Base-by-base conservation (phyloP, 805 yeast genomes). In the Starmera amethionina region DNA sequence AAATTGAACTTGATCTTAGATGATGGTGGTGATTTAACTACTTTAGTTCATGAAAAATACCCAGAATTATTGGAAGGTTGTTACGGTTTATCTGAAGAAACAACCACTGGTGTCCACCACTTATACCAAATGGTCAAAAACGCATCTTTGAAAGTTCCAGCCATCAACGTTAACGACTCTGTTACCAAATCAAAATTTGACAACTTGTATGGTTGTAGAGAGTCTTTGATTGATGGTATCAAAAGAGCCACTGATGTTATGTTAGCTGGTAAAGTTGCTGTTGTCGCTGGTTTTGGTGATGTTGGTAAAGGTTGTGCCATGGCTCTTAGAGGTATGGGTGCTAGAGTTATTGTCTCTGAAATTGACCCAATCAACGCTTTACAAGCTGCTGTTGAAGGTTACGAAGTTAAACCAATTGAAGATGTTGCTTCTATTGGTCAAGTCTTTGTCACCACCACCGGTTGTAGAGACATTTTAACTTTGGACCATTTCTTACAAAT, bases 261-360 rank as follows among this genome's bases (percentile, higher is more conserved):
- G 97, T 82, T 90, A 63, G 97, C 97, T 55, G 98, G 98, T 75
- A 90, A 90, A 77, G 93, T 86, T 63, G 95, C 97, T 47, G 94
- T 90, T 58, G 97, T 90, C 59, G 97, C 96, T 48, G 98, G 98
- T 72, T 90, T 81, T 76, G 98, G 98, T 79, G 98, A 90, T 66
- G 98, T 90, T 63, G 98, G 98, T 75, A 90, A 90, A 76, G 98
- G 98, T 69, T 90, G 98, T 79, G 97, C 96, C 67, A 83, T 88
- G 86, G 96, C 98, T 52, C 79, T 93, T 61, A 82, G 86, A 73
- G 89, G 94, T 64, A 89, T 90, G 97, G 98, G 98, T 75, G 96
- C 98, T 54, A 85, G 96, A 70, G 98, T 90, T 58, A 77, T 93
- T 53, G 88, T 90, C 61, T 83, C 97, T 55, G 98, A 90, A 77